Evolutionary conservation across 495 filamentous ascomycete species (phyloP), one percentile per base, ranked within the genome.

Genomic region (Podospora tetraspora): DNA sequence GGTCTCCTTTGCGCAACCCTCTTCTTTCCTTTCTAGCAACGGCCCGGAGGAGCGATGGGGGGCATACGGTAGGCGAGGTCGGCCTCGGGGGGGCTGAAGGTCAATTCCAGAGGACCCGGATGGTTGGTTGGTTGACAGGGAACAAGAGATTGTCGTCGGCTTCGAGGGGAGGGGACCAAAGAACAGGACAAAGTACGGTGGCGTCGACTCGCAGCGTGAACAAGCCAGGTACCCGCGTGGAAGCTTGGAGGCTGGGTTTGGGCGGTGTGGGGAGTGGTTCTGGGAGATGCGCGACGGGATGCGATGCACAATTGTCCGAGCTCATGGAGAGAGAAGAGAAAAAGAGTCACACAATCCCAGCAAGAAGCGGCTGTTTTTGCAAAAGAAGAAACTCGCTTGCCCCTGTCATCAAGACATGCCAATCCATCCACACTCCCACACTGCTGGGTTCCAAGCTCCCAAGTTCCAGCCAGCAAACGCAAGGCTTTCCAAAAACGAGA

Each of bases 401-500:
- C 24, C n/a, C 59, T 29, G 21, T 23, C 59, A 23, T 8, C 59
- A n/a, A 7, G 11, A 32, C 13, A 62, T 4, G 7, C 7, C 2
- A 10, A 8, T 3, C 30, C 57, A 22, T 59, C 24, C 24, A 12
- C 32, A 30, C 29, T 27, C 25, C 2, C 27, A 10, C 29, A 12
- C 32, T 34, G 32, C 19, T 43, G 34, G 34, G 34, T 43, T 43
- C 34, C 34, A 43, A 43, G 34, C 34, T 43, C 34, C 34, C 34
- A 43, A 43, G 34, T 43, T 43, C 16, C 25, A 59, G 24, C 29
- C 27, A 57, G 59, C 19, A 30, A 22, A 27, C 27, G 24, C 24
- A 3, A 27, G n/a, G 11, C 34, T 24, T 23, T 61, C 63, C 61
- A 71, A 78, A 82, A 82, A 78, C 70, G 74, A 82, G 79, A 79